These are phyloP conservation scores for Agaricus subrufescens DNA, from an alignment of 768 basidiomycete species.

Conservation along the genomic window DNA sequence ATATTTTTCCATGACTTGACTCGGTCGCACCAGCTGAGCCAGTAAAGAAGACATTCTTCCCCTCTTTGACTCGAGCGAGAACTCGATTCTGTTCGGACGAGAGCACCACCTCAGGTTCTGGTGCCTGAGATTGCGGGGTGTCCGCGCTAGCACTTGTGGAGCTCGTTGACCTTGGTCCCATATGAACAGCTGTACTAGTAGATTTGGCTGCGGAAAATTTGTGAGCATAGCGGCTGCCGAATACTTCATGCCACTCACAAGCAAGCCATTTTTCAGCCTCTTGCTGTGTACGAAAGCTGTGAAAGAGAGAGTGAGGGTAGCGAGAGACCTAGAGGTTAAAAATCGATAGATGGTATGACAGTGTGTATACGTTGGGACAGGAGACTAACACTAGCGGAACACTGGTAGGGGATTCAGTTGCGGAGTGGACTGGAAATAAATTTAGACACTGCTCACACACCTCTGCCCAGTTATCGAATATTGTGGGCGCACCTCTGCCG, in stretches of 20 bases:
- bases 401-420: slow-evolving; percentile 25
- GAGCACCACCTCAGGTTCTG: slow-evolving; percentile 26
- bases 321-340: slow-evolving; percentile 37
- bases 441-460: slow-evolving; percentile 26
- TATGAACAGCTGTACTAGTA: neutral
- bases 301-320: slow-evolving; percentile 47
- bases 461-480: slow-evolving; percentile 60
- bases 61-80: slow-evolving; percentile 47
- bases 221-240: neutral
- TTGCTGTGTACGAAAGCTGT: slow-evolving; percentile 40
- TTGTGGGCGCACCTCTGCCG: slow-evolving; percentile 52
- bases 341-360: neutral
- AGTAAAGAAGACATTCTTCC: slow-evolving; percentile 77
- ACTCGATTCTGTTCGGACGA: slow-evolving; percentile 51
- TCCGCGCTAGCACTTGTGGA: neutral
- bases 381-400: slow-evolving; percentile 37
- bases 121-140: neutral
- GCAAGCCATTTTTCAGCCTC: slow-evolving; percentile 53
- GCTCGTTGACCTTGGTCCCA: neutral
- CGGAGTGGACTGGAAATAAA: neutral
- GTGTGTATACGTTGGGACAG: neutral
- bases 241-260: slow-evolving; percentile 15
- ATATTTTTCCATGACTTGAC: neutral
- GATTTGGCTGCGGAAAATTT: neutral
- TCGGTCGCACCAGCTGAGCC: slow-evolving; percentile 66